phyloP scores from a whole-genome alignment of 1,139 yeast genomes.

The Geotrichum klebahnii region DNA sequence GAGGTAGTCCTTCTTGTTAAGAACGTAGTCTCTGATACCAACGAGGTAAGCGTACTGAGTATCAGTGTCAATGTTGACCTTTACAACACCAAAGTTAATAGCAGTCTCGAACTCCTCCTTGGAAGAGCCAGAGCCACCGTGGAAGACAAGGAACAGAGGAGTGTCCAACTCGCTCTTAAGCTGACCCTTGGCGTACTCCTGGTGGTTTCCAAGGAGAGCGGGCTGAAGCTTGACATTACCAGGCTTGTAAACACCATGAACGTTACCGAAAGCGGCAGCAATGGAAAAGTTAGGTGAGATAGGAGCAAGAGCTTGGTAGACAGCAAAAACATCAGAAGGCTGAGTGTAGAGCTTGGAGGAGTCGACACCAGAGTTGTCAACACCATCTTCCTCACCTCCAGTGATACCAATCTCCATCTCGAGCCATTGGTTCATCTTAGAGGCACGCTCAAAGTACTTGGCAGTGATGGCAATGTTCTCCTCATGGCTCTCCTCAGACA shows the following conservation, averaged over 20 bases:
- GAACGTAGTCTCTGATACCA: constrained; percentile 96
- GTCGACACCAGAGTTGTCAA: constrained; percentile 91
- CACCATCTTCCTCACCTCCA: constrained; percentile 99
- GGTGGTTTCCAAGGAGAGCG: constrained; percentile 93
- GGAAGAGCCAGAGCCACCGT: constrained; percentile 99
- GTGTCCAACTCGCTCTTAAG: constrained; percentile 51
- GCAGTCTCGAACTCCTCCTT: constrained; percentile 89
- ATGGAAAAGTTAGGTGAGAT: constrained; percentile 97
- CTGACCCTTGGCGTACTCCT: constrained; percentile 66
- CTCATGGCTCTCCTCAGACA: constrained; percentile 94
- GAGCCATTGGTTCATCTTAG: constrained; percentile 94
- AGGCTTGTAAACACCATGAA: constrained; percentile 99
- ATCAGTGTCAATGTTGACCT: constrained; percentile 98
- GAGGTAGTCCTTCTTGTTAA: constrained; percentile 93
- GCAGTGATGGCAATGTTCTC: constrained; percentile 93
- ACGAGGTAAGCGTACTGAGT: constrained; percentile 95
- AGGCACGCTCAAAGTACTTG: constrained; percentile 90
- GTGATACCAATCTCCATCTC: constrained; percentile 99
- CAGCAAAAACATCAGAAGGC: constrained; percentile 92
- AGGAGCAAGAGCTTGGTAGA: constrained; percentile 82
- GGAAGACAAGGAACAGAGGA: constrained; percentile 98
- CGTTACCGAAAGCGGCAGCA: constrained; percentile 99
- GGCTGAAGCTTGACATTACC: constrained; percentile 96
- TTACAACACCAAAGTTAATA: constrained; percentile 90
- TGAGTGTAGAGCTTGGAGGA: constrained; percentile 87